Percentiles rank a stretch among this genome's conserved stretches.
Evolutionary conservation across 2,329 filamentous ascomycete species (phyloP).

Genomic region (Fusarium pseudograminearum): DNA sequence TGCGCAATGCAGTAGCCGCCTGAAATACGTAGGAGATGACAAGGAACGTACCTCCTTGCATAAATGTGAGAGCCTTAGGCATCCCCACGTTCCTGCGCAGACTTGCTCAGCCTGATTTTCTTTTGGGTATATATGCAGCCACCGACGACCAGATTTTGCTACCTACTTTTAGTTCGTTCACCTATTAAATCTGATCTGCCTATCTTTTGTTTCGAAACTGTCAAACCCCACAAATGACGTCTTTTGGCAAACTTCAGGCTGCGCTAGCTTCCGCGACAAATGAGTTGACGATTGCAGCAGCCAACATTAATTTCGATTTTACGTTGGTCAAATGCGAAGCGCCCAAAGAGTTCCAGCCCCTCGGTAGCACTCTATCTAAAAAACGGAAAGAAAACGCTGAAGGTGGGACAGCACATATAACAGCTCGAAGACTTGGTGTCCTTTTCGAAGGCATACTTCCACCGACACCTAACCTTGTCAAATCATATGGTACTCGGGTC

Average conservation of each 20-base stretch:
- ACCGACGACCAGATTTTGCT: not conserved
- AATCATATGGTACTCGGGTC: constrained; percentile 52
- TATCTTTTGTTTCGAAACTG: not conserved
- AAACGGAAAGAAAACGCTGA: constrained; percentile 53
- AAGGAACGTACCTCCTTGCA: not conserved
- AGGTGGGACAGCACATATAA: constrained; percentile 51
- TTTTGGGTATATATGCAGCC: not conserved
- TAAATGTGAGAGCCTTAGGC: not conserved
- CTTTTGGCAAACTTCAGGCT: constrained; percentile 1
- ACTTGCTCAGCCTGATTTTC: not conserved
- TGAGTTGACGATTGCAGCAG: constrained; percentile 10
- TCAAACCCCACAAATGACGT: not conserved
- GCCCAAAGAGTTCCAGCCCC: constrained; percentile 51
- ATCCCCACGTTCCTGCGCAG: not conserved
- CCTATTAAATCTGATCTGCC: not conserved
- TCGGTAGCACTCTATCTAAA: constrained; percentile 50
- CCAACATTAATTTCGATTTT: constrained; percentile 57
- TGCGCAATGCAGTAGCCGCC: too few relatives aligned
- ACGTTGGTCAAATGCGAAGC: constrained; percentile 56
- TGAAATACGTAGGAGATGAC: not conserved
- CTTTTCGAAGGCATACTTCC: constrained; percentile 53
- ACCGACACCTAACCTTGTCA: constrained; percentile 47
- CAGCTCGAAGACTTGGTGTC: constrained; percentile 55
- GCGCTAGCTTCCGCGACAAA: constrained; percentile 1
- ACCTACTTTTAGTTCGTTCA: not conserved